These are phyloP conservation scores for Tetracladium marchalianum DNA, from an alignment of 495 filamentous ascomycete genomes.

Conservation along the genomic window DNA sequence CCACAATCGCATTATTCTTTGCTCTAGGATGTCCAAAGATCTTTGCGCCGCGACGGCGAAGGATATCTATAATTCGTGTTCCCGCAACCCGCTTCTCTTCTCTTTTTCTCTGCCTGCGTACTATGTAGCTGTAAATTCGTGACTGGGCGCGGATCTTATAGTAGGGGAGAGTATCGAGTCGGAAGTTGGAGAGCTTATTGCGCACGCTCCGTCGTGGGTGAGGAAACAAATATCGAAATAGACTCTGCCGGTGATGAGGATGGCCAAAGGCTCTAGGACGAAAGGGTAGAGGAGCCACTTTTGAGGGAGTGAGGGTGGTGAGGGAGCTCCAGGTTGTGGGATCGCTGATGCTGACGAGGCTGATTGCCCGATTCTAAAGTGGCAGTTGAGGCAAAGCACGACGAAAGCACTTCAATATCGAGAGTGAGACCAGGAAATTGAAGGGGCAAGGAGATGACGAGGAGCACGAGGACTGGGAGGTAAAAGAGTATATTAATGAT, in stretches of 20 bases:
- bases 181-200: conserved; percentile 53
- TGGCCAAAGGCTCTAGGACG: conserved; percentile 14
- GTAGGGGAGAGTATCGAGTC: conserved; percentile 61
- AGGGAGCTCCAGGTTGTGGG: no score
- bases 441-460: no score
- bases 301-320: neutral
- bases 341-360: no score
- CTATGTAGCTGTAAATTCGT: conserved; percentile 62
- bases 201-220: conserved; percentile 22
- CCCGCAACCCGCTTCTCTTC: conserved; percentile 30
- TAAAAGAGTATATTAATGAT: no score
- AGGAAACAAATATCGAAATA: conserved; percentile 20
- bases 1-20: conserved; percentile 14
- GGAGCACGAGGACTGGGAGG: no score
- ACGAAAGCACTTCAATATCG: no score
- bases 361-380: no score
- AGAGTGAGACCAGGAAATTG: no score
- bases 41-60: conserved; percentile 37
- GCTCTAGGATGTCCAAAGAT: conserved; percentile 16
- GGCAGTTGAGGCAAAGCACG: no score
- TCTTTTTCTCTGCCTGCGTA: conserved; percentile 49
- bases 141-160: conserved; percentile 62
- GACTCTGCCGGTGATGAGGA: conserved; percentile 17
- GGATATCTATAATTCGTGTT: conserved; percentile 38
- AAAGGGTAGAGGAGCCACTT: conserved; percentile 12